Base-by-base conservation (phyloP, 2,329 filamentous ascomycete species). In the Arthrobotrys conoides region DNA sequence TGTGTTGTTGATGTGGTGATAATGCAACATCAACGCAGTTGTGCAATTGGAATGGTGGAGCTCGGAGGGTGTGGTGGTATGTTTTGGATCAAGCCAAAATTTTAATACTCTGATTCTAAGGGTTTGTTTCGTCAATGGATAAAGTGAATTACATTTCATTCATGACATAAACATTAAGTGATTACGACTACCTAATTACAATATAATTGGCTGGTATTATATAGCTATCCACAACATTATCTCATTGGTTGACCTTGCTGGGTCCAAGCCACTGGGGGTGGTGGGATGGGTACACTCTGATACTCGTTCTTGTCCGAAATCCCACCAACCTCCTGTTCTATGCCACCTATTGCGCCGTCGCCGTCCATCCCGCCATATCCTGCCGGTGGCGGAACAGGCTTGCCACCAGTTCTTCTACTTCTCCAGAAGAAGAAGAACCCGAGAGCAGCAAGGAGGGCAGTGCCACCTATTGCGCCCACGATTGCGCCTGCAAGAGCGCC, bases 21-120 rank as follows among this genome's bases (percentile, higher is more conserved):
- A 65, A 51, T 71, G 9, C 69, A 72, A 72, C 69, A 22, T 65
- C 68, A 71, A 71, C 68, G 33, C 68, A 65, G 27, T 30, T 30
- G 27, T 30, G 27, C 27, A 30, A 30, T 30, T 30, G 27, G 3
- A 30, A 30, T 3, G 27, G 27, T 30, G 27, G 6, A 30, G 27
- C n/a, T n/a, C n/a, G n/a, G n/a, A n/a, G n/a, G n/a, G n/a, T n/a
- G n/a, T n/a, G n/a, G n/a, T n/a, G 8, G 27, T 8, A 30, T 3
- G 27, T 8, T 30, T 30, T 30, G 8, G 27, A 30, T 8, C 27
- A 30, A 4, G 8, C 8, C 27, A 8, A 30, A 30, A 30, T 4
- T 30, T 3, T 30, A 8, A 30, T 3, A 30, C 27, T 30, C 8
- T 36, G 33, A n/a, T n/a, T n/a, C n/a, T n/a, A n/a, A n/a, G n/a